Conservation (phyloP, 2,329 filamentous ascomycete species). For the Chalara sp. region DNA sequence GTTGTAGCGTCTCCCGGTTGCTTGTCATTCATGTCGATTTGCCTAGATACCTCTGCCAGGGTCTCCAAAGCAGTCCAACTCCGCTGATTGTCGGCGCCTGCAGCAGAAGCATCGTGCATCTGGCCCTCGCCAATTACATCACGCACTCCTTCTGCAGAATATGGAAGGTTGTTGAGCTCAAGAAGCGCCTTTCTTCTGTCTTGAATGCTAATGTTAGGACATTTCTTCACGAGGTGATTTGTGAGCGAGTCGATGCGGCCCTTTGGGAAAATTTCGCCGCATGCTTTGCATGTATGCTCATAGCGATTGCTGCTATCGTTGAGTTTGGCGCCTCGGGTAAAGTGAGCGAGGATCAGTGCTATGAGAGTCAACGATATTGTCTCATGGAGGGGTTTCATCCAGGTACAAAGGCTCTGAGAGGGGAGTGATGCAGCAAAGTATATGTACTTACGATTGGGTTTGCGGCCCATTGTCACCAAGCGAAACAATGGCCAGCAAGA, state of each 20-base stretch:
- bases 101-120: slow-evolving; percentile 29
- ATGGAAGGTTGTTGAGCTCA: slow-evolving; percentile 63
- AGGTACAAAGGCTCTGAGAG: slow-evolving; percentile 41
- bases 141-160: slow-evolving; percentile 33
- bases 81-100: slow-evolving; percentile 41
- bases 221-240: slow-evolving; percentile 79
- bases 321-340: slow-evolving; percentile 78
- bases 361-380: background rate
- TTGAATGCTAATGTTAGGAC: slow-evolving; percentile 66
- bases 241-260: slow-evolving; percentile 79
- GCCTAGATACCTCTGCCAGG: slow-evolving; percentile 79
- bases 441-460: background rate
- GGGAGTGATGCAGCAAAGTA: background rate
- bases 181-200: slow-evolving; percentile 72
- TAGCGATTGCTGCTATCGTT: slow-evolving; percentile 88
- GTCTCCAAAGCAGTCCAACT: slow-evolving; percentile 80
- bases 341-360: slow-evolving; percentile 75
- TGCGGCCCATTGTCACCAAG: background rate
- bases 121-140: slow-evolving; percentile 28
- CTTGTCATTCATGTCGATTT: slow-evolving; percentile 62
- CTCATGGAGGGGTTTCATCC: background rate
- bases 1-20: slow-evolving; percentile 42
- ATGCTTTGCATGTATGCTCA: slow-evolving; percentile 82
- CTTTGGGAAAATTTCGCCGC: slow-evolving; percentile 84
- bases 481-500: background rate